Evolutionary conservation across 345 rosid genomes (phyloP), one percentile per base, ranked within the genome.

Genomic region (Geranium rotundifolium): DNA sequence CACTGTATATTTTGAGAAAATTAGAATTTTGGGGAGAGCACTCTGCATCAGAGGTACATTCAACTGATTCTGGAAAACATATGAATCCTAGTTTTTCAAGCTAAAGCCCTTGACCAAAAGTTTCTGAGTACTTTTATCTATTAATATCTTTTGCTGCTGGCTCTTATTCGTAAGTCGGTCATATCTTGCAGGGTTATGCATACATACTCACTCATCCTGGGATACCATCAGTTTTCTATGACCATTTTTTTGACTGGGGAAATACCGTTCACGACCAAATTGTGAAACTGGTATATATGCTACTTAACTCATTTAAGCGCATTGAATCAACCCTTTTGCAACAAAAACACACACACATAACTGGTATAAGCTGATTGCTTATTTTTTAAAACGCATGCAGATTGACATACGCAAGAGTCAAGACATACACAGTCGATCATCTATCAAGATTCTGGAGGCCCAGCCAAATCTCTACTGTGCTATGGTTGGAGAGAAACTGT

Each of bases 171-270:
- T 29, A 55, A 39, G 17, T 67, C 23, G 18, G 9, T 62, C 62
- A 59, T 67, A 69, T 56, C 61, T 29, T 69, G 37, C 79, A 87
- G 96, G 97, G 95, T 13, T 90, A 88, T 68, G 83, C 91, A n/a
- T 90, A 85, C 77, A 80, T 85, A 77, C 87, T 89, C 54, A 88
- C 96, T 20, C 97, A 91, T 74, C 97, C 97, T 0, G 93, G 96
- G 61, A 84, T 88, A n/a, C 96, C 97, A 0, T 23, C 82, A 5
- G 95, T 91, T 20, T 89, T 91, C 72, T 87, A 91, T 30, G 97
- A 90, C 72, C 95, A 90, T 67, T 86, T 86, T 58, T 88, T 74
- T 29, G 89, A 86, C 49, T 90, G 91, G 93, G 91, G 87, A 54
- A 70, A 73, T 71, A 71, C 92, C 23, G 63, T 52, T 34, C 98